phyloP scores from a whole-genome alignment of 116 monocot species.

The Iris pallida region DNA sequence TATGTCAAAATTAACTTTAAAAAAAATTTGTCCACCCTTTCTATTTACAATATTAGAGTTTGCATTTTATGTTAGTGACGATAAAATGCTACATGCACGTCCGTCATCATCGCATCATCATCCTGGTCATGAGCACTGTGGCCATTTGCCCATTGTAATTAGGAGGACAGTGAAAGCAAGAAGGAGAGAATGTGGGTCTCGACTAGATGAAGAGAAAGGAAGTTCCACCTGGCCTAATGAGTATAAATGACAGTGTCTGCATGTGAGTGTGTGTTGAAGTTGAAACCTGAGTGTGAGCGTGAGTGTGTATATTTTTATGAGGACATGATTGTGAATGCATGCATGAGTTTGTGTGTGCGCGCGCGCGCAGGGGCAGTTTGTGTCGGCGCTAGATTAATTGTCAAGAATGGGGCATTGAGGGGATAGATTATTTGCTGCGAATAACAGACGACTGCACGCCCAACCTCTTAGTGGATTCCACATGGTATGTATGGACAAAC shows the following conservation, averaged over 20 bases:
- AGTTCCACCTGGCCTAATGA: constrained; percentile 15
- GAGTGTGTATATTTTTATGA: background rate
- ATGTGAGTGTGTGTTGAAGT: constrained; percentile 4
- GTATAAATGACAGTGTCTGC: constrained; percentile 9
- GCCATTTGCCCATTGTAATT: background rate
- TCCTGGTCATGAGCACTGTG: constrained; percentile 5
- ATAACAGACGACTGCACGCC: too few relatives aligned
- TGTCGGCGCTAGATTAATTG: constrained; percentile 8
- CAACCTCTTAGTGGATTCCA: too few relatives aligned
- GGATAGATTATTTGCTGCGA: too few relatives aligned
- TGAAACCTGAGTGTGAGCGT: background rate
- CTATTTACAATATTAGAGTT: too few relatives aligned
- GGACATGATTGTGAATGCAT: constrained; percentile 10
- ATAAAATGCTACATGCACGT: too few relatives aligned
- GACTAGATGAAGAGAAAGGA: background rate
- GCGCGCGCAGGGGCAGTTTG: background rate
- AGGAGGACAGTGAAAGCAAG: background rate
- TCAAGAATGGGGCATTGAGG: background rate
- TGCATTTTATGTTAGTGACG: too few relatives aligned
- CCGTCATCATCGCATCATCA: constrained; percentile 13
- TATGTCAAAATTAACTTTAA: too few relatives aligned
- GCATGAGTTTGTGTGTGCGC: constrained; percentile 18
- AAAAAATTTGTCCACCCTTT: too few relatives aligned
- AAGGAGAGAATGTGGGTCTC: background rate
- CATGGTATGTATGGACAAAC: too few relatives aligned